Evolutionary conservation across 208 protist genomes (phyloP), one percentile per base, ranked within the genome.

Genomic region (Trypanosomatidae sp.): DNA sequence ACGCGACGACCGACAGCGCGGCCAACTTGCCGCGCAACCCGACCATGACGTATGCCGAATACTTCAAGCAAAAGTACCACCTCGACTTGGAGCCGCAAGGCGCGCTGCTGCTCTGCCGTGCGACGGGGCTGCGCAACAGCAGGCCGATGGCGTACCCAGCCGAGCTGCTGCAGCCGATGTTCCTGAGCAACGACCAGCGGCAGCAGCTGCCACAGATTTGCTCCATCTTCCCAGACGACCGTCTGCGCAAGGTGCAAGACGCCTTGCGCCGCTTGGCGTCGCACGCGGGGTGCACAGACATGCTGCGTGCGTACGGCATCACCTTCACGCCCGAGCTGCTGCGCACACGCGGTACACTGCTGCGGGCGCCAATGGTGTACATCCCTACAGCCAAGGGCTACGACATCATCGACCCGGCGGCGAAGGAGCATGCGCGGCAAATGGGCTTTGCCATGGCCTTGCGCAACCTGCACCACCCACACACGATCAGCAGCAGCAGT

Each of bases 191-290:
- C 16, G 11, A 43, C n/a, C 63, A 77, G 46, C 45, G 39, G 53
- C 27, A 43, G n/a, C 19, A 38, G 40, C 60, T 82, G 11, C 63
- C 72, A 11, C 24, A 53, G 18, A 19, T 82, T 8, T 82, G 67
- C 54, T 76, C 67, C 54, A 52, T 82, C 19, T 82, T 58, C 52
- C 63, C 67, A 0, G 25, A 66, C 19, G 67, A 76, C 16, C 57
- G 72, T 16, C 41, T 48, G 25, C 41, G 48, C 33, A 43, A 38
- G 6, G 32, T 81, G 13, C 35, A 46, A 11, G 38, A 30, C 4
- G 48, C 41, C 11, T 23, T 75, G 11, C 1, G 22, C 7, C 57
- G 63, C 25, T 43, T 81, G 37, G 6, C 45, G 3, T 13, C 3
- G 1, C 52, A 48, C 21, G 20, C 35, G 18, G 28, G 38, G 7